Percentiles rank a stretch among this genome's conserved stretches.
Evolutionary conservation across 257 asterid species (phyloP).

Genomic region (Anisodus tanguticus): DNA sequence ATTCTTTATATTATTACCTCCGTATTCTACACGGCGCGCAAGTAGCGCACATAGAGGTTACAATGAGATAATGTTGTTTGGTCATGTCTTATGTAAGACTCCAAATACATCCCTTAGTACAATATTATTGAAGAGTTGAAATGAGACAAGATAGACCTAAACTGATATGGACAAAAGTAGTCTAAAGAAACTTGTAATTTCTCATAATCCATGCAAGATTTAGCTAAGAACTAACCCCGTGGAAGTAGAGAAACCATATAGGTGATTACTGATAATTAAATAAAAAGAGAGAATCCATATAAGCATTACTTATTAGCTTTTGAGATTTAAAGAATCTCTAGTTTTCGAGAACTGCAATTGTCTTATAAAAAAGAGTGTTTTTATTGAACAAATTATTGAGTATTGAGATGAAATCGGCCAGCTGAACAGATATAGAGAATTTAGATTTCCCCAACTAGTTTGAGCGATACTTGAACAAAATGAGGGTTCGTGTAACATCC

Average conservation of each 20-base stretch:
- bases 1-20: not conserved
- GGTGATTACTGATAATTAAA: constrained; percentile 1
- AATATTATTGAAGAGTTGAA: not conserved
- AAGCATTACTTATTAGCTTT: not conserved
- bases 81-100: not conserved
- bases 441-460: not conserved
- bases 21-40: not conserved
- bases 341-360: not conserved
- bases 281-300: not conserved
- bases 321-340: not conserved
- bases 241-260: not conserved
- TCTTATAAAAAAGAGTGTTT: not conserved
- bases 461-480: not conserved
- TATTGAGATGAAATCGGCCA: constrained; percentile 2
- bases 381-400: not conserved
- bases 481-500: not conserved
- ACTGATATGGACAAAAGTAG: not conserved
- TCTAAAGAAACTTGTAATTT: not conserved
- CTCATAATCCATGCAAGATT: constrained; percentile 8
- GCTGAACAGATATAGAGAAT: constrained; percentile 9
- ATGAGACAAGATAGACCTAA: not conserved
- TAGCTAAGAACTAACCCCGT: not conserved
- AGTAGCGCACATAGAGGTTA: not conserved
- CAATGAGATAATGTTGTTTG: not conserved
- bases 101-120: not conserved